Base-by-base conservation (phyloP, 129 eudicot genomes). In the Rutidosis leptorrhynchoides region DNA sequence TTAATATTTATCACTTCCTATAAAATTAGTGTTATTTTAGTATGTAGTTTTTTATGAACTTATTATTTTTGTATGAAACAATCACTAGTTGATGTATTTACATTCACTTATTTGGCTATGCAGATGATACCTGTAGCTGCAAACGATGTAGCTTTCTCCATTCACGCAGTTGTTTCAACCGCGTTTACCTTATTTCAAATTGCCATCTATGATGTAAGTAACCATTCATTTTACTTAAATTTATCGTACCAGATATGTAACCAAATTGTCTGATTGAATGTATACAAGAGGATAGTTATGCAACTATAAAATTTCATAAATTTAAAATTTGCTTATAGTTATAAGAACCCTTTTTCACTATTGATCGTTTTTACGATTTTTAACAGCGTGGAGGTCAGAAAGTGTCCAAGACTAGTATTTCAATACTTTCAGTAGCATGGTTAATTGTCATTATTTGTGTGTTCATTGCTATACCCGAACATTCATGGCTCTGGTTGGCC, bases 61-160 rank as follows among this genome's bases (percentile, higher is more conserved):
- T 35, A 3, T 7, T 35, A 12, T 1, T 9, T 30, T 35, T 35
- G 12, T 33, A 9, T 35, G 14, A 35, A 35, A 30, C 8, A 35
- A 35, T 35, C 2, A 35, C 42, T 35, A 35, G 14, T 54, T 53
- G 25, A 73, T 42, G 65, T 28, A 57, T 74, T 32, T 30, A 2
- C 6, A 8, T 65, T 43, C 22, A 20, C 22, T 30, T 67, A 37
- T 17, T 48, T 79, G 83, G 62, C n/a, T 67, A 49, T 58, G 61
- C 64, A 93, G 99, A 74, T 93, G 93, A 94, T 94, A 80, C 99
- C 99, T 16, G 99, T 94, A 20, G 96, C 95, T 42, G 93, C 89
- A 51, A 94, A 94, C 70, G 99, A 94, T 81, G 99, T 94, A 33
- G 99, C 99, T 55, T 94, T 94, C 83, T 94, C 99, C 1, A 75